phyloP scores from a whole-genome alignment of 2,329 filamentous ascomycete species.

The Nothophoma quercina region DNA sequence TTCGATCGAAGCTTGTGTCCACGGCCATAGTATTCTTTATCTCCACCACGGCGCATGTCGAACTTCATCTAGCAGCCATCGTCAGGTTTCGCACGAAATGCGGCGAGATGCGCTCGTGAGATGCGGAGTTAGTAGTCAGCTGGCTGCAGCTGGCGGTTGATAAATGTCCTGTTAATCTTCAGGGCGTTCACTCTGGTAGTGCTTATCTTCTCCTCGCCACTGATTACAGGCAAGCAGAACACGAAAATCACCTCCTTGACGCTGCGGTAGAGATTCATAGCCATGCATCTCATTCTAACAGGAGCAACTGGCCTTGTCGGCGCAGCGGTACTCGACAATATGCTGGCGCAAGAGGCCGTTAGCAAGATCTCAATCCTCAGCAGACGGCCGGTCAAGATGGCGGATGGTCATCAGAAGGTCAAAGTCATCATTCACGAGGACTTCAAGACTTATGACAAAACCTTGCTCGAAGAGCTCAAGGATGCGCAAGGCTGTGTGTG shows the following conservation, averaged over 20 bases:
- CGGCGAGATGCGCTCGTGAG: not conserved
- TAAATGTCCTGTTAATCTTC: not conserved
- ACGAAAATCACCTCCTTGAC: not conserved
- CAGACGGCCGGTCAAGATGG: slow-evolving; percentile 69
- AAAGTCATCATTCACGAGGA: slow-evolving; percentile 74
- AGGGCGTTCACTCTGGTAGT: not conserved
- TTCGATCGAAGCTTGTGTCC: slow-evolving; percentile 5
- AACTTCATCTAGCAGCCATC: not conserved
- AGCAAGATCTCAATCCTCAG: slow-evolving; percentile 73
- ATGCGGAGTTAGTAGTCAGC: not conserved
- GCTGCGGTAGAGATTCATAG: not conserved
- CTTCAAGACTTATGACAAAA: slow-evolving; percentile 66
- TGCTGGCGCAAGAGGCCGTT: slow-evolving; percentile 56
- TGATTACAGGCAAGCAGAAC: not conserved
- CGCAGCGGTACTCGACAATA: slow-evolving; percentile 48
- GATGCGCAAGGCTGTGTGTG: slow-evolving; percentile 75
- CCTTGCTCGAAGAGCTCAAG: slow-evolving; percentile 65
- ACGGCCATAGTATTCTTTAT: slow-evolving; percentile 4
- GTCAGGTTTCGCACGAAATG: slow-evolving; percentile 2
- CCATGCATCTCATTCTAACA: slow-evolving; percentile 54
- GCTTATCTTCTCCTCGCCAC: slow-evolving; percentile 7
- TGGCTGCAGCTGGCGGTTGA: not conserved
- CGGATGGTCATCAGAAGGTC: slow-evolving; percentile 66
- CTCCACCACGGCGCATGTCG: not conserved
- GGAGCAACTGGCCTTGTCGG: slow-evolving; percentile 55